Percentiles rank a stretch among this genome's conserved stretches.
Evolutionary conservation across 495 filamentous ascomycete genomes (phyloP).

Genomic region (Aspergillus nanangensis): DNA sequence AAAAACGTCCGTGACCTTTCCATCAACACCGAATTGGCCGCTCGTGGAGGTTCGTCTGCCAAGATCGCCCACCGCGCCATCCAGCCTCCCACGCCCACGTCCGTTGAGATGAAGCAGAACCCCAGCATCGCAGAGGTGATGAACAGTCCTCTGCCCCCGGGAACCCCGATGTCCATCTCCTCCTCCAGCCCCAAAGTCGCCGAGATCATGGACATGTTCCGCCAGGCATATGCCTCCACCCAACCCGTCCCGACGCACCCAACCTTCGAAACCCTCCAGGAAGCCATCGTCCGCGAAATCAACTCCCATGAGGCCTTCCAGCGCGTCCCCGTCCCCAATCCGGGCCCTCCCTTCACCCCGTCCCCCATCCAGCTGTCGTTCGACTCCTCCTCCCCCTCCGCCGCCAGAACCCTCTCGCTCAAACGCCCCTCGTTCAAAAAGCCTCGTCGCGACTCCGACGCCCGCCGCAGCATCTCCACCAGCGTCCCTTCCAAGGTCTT

Average conservation of each 20-base stretch:
- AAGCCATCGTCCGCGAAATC: constrained; percentile 44
- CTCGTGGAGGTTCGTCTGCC: constrained; percentile 16
- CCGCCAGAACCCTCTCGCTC: constrained; percentile 20
- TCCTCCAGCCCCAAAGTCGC: constrained; percentile 25
- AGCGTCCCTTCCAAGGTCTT: constrained; percentile 23
- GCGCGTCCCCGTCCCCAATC: constrained; percentile 30
- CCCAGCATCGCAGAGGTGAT: constrained; percentile 45
- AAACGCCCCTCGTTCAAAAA: constrained; percentile 33
- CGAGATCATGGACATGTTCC: constrained; percentile 44
- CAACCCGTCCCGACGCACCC: constrained; percentile 30
- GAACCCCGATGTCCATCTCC: constrained; percentile 20
- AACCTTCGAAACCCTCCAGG: constrained; percentile 41
- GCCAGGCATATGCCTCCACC: constrained; percentile 31
- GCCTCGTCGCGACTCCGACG: constrained; percentile 26
- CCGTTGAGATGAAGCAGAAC: constrained; percentile 19
- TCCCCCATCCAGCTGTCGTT: constrained; percentile 22
- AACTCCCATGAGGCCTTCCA: constrained; percentile 46
- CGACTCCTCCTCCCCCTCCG: constrained; percentile 7
- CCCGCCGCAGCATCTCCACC: constrained; percentile 31
- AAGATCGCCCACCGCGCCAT: constrained; percentile 39
- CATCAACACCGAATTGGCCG: constrained; percentile 38
- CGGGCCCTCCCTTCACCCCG: constrained; percentile 36
- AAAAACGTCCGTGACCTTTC: constrained; percentile 42
- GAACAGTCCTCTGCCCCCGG: constrained; percentile 33
- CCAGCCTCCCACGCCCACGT: constrained; percentile 38